Conservation (phyloP, 163 green algal genomes). For the Picocystis sp. region DNA sequence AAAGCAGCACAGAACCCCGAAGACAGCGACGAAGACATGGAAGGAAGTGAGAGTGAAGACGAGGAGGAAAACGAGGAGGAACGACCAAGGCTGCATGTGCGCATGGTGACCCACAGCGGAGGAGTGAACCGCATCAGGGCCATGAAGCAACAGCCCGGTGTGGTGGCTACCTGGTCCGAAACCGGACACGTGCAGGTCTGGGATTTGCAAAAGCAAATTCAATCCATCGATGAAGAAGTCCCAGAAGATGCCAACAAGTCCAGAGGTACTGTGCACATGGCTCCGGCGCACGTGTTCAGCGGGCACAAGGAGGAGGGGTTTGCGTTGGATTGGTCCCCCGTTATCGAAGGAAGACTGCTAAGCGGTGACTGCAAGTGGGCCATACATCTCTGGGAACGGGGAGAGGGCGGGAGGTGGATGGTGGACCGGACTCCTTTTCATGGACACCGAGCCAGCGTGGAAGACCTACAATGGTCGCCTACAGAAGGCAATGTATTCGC, state of each 20-base stretch:
- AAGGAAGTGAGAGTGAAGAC: slow-evolving; percentile 24
- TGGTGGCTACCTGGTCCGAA: slow-evolving; percentile 79
- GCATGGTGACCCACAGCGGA: slow-evolving; percentile 41
- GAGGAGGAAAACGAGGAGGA: slow-evolving; percentile 32
- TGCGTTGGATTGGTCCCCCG: slow-evolving; percentile 77
- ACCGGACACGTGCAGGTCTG: slow-evolving; percentile 55
- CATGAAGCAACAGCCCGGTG: slow-evolving; percentile 59
- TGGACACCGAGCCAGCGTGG: slow-evolving; percentile 68
- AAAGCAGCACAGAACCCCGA: slow-evolving; percentile 39
- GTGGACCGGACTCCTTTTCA: slow-evolving; percentile 13
- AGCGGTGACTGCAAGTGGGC: slow-evolving; percentile 59
- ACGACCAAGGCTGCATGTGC: slow-evolving; percentile 29
- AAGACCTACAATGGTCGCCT: slow-evolving; percentile 92
- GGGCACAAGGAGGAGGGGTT: slow-evolving; percentile 62
- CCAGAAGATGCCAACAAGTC: neutral
- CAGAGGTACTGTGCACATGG: neutral
- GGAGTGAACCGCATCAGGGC: slow-evolving; percentile 77
- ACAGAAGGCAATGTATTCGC: slow-evolving; percentile 74
- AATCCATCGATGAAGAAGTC: slow-evolving; percentile 1
- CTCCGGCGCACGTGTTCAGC: slow-evolving; percentile 21
- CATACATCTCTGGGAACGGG: slow-evolving; percentile 83
- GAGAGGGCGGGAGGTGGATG: slow-evolving; percentile 40
- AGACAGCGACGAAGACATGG: slow-evolving; percentile 16
- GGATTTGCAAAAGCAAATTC: slow-evolving; percentile 3
- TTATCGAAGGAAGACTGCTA: slow-evolving; percentile 47